Conservation (phyloP, 345 rosid genomes). For the Eucalyptus pauciflora region DNA sequence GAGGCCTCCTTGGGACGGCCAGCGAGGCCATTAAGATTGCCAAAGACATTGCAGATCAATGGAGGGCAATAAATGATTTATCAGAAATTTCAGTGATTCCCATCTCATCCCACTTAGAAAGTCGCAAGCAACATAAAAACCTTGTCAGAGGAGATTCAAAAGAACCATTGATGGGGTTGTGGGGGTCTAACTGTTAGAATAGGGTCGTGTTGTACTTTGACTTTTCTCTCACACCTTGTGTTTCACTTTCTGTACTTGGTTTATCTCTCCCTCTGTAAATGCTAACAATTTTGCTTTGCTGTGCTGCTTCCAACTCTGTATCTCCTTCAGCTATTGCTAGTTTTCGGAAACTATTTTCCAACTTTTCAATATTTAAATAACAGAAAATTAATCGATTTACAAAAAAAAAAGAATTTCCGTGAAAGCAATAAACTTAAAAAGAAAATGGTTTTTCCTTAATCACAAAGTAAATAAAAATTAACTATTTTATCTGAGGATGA, state of each 20-base stretch:
- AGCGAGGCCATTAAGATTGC: slow-evolving; percentile 70
- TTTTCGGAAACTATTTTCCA: neutral
- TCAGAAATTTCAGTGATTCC: neutral
- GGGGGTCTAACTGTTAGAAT: neutral
- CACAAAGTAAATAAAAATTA: too few relatives aligned
- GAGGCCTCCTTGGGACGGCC: slow-evolving; percentile 73
- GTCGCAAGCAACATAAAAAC: neutral
- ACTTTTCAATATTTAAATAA: too few relatives aligned
- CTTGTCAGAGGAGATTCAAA: neutral
- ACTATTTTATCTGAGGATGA: too few relatives aligned
- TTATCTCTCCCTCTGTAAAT: neutral
- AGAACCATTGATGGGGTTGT: neutral
- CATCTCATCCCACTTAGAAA: neutral
- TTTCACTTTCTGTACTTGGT: neutral
- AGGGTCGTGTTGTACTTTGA: neutral
- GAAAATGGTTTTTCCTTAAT: neutral
- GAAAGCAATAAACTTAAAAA: neutral
- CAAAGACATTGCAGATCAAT: slow-evolving; percentile 30
- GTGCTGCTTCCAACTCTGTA: neutral
- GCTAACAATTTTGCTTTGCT: neutral
- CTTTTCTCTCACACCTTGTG: neutral
- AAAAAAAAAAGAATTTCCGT: too few relatives aligned
- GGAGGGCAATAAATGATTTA: neutral
- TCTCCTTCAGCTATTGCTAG: neutral
- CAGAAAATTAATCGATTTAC: neutral